Evolutionary conservation across 2,329 filamentous ascomycete genomes (phyloP).

Genomic region (Aspergillus sojae): DNA sequence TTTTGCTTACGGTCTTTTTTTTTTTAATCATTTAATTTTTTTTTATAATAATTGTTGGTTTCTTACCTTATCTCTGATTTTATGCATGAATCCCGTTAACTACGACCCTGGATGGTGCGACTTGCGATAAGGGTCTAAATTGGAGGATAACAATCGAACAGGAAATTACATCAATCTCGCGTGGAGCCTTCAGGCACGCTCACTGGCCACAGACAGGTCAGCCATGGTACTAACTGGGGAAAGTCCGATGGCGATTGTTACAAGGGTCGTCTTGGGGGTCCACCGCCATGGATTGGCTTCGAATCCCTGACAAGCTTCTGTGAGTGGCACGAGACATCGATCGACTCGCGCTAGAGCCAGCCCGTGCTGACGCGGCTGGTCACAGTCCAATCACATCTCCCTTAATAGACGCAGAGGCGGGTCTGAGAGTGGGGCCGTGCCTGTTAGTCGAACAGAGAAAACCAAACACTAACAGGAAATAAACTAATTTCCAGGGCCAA

Average conservation of each 20-base stretch:
- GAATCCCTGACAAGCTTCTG: constrained; percentile 23
- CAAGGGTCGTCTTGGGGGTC: constrained; percentile 8
- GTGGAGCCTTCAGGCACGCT: constrained; percentile 3
- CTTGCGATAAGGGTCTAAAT: neutral
- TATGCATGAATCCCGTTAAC: neutral
- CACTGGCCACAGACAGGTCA: constrained; percentile 6
- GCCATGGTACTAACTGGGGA: constrained; percentile 11
- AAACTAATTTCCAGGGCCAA: constrained; percentile 20
- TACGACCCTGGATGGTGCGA: neutral
- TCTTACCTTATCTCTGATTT: neutral
- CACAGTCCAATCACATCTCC: neutral
- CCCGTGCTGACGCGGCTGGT: constrained; percentile 22
- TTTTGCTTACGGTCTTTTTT: neutral
- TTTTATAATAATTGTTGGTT: neutral
- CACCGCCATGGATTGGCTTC: constrained; percentile 3
- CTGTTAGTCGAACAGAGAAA: neutral
- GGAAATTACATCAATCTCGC: constrained; percentile 7
- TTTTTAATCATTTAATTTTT: neutral
- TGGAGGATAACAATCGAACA: neutral
- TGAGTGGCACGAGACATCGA: constrained; percentile 25
- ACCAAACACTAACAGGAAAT: constrained; percentile 12
- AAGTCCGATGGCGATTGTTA: constrained; percentile 9
- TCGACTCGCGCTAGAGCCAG: constrained; percentile 19
- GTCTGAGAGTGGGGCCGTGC: constrained; percentile 2
- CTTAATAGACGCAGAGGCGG: neutral